Evolutionary conservation across 768 basidiomycete genomes (phyloP), one percentile per base, ranked within the genome.

Genomic region (Nevesoporus exiguus): DNA sequence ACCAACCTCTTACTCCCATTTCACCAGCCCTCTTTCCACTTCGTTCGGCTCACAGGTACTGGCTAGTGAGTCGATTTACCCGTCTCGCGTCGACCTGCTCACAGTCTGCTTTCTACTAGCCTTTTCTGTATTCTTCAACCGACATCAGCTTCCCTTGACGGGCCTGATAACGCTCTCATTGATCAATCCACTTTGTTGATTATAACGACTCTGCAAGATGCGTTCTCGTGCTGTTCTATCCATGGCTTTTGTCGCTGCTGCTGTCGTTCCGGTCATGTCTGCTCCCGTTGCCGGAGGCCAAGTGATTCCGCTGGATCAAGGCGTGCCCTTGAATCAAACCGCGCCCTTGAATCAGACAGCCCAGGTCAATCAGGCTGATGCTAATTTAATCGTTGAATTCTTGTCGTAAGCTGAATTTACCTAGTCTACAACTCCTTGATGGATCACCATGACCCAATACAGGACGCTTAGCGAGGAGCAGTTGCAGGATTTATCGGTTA

Each of bases 21-120:
- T 43, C 57, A 27, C 25, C 37, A 57, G 59, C 49, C 54, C 31
- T 25, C 21, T 51, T n/a, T 53, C 47, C 52, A 51, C 57, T 60
- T 52, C 61, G 49, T 62, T 61, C 14, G 56, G 56, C 51, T 54
- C 55, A 51, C 46, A 57, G 59, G 56, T 55, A 61, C 59, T 58
- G 62, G 59, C 59, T 63, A 52, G 56, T 64, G 53, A 63, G 59
- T 61, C 11, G 24, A 50, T 19, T 19, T 8, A 13, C 3, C 15
- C 22, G 13, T 33, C 42, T 42, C 17, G 2, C 42, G 14, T 34
- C 31, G 14, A 33, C 15, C 13, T 42, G 17, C 46, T 62, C 42
- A 61, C 37, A 5, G 14, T 25, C n/a, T 47, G 14, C 19, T 37
- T 19, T 52, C 34, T 13, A n/a, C 22, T 19, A 57, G 57, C 60